These are phyloP conservation scores for Podospora conica DNA, from an alignment of 495 filamentous ascomycete species.

Conservation along the genomic window DNA sequence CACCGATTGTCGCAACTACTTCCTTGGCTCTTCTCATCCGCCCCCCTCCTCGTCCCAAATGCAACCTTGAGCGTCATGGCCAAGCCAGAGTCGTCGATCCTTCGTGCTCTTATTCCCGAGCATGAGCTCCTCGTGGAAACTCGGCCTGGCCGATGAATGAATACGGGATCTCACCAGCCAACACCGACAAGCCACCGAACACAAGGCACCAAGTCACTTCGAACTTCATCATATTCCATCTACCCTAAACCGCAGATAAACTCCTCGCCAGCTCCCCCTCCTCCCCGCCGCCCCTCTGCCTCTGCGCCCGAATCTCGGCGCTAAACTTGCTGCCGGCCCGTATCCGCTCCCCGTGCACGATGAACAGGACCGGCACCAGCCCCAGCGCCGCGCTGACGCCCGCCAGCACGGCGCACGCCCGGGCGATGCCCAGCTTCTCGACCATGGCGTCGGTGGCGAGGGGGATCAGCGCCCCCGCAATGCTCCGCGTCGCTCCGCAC, in stretches of 20 bases:
- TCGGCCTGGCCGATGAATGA: not conserved
- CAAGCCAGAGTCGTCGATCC: not conserved
- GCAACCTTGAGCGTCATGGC: not conserved
- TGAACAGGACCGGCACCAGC: constrained; percentile 26
- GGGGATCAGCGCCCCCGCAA: constrained; percentile 54
- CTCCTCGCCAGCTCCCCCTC: constrained; percentile 9
- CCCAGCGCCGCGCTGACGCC: constrained; percentile 18
- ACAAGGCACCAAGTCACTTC: not conserved
- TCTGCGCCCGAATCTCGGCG: constrained; percentile 6
- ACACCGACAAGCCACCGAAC: not conserved
- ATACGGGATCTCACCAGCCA: no score
- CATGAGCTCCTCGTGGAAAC: no score
- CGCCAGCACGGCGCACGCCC: constrained; percentile 25
- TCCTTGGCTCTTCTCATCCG: not conserved
- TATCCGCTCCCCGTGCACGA: constrained; percentile 22
- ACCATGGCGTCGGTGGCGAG: constrained; percentile 25
- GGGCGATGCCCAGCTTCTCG: constrained; percentile 17
- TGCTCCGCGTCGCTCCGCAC: constrained; percentile 46
- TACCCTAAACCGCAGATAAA: constrained; percentile 13
- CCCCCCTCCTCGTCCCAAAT: not conserved
- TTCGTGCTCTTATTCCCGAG: not conserved
- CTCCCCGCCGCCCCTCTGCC: not conserved
- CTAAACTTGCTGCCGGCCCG: constrained; percentile 18
- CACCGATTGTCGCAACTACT: not conserved
- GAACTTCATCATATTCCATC: not conserved